These are phyloP conservation scores for Xylaria intraflava DNA, from an alignment of 495 filamentous ascomycete genomes.

Conservation along the genomic window DNA sequence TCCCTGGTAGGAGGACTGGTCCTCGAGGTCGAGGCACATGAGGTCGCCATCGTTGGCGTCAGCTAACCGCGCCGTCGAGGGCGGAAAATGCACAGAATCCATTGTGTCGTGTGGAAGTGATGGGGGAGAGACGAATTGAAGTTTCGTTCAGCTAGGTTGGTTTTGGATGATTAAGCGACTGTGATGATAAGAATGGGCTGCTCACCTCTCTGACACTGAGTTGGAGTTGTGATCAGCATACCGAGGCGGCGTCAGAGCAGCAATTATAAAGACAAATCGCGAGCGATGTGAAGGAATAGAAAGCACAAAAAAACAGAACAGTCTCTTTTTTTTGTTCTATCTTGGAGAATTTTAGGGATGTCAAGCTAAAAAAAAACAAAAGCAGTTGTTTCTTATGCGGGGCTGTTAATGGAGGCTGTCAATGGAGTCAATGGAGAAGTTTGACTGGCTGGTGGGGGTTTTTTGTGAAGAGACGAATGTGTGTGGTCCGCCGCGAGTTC, in stretches of 20 bases:
- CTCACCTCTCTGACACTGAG: conserved; percentile 6
- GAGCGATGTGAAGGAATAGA: neutral
- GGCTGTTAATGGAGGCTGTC: too few species aligned
- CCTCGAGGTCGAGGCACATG: conserved; percentile 81
- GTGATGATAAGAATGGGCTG: conserved; percentile 3
- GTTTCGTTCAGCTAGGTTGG: too few species aligned
- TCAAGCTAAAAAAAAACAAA: conserved; percentile 8
- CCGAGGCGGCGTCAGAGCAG: neutral
- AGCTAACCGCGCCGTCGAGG: conserved; percentile 48
- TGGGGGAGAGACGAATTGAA: neutral
- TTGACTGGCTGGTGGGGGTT: conserved; percentile 6
- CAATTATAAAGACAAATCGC: neutral
- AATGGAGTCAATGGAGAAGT: conserved; percentile 10
- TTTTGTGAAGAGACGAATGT: neutral
- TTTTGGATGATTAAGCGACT: neutral
- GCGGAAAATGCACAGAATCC: conserved; percentile 42
- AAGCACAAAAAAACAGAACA: neutral
- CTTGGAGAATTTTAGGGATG: neutral
- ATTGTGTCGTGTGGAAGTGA: conserved; percentile 22
- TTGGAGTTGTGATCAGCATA: conserved; percentile 5
- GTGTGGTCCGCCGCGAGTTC: neutral
- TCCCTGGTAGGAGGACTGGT: conserved; percentile 82
- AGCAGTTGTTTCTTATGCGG: conserved; percentile 3
- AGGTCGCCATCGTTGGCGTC: conserved; percentile 46
- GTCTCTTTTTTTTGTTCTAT: conserved; percentile 4